These are phyloP conservation scores for Dactylella cylindrospora DNA, from an alignment of 2,329 filamentous ascomycete species.

Conservation along the genomic window DNA sequence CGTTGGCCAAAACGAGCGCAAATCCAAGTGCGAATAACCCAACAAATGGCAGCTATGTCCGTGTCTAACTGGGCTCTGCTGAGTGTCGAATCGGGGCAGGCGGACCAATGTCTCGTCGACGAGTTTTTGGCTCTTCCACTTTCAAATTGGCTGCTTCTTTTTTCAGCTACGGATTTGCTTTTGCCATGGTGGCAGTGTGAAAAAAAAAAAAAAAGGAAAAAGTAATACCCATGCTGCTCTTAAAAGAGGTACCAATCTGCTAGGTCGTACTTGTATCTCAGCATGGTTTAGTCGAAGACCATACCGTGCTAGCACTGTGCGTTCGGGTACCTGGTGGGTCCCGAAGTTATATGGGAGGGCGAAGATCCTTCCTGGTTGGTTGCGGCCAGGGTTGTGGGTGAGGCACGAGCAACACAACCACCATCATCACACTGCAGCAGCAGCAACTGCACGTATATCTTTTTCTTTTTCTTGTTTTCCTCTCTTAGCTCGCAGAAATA, in stretches of 20 bases:
- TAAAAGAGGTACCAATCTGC: slow-evolving; percentile 13
- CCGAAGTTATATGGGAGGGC: slow-evolving; percentile 15
- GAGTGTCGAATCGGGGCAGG: slow-evolving; percentile 44
- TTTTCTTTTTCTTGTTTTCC: too few relatives aligned
- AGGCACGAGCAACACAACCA: slow-evolving; percentile 27
- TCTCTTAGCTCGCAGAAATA: too few relatives aligned
- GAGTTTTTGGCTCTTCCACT: slow-evolving; percentile 43
- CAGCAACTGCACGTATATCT: too few relatives aligned
- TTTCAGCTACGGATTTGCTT: slow-evolving; percentile 43
- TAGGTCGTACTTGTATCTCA: slow-evolving; percentile 32
- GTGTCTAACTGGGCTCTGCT: slow-evolving; percentile 14
- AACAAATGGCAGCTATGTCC: slow-evolving; percentile 31
- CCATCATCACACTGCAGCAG: slow-evolving; percentile 31
- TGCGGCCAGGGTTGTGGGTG: slow-evolving; percentile 26
- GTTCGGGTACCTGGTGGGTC: slow-evolving; percentile 42
- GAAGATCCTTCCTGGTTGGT: slow-evolving; percentile 40
- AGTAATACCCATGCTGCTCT: too few relatives aligned
- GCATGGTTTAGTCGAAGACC: slow-evolving; percentile 42
- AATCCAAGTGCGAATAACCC: slow-evolving; percentile 13
- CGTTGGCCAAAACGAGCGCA: slow-evolving; percentile 29
- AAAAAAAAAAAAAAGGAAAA: slow-evolving; percentile 4
- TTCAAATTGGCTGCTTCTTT: slow-evolving; percentile 43
- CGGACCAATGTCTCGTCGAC: slow-evolving; percentile 32
- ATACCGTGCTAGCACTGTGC: slow-evolving; percentile 29
- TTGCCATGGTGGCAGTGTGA: slow-evolving; percentile 37